Conservation (phyloP, 2,329 filamentous ascomycete species). For the Rugonectria rugulosa region DNA sequence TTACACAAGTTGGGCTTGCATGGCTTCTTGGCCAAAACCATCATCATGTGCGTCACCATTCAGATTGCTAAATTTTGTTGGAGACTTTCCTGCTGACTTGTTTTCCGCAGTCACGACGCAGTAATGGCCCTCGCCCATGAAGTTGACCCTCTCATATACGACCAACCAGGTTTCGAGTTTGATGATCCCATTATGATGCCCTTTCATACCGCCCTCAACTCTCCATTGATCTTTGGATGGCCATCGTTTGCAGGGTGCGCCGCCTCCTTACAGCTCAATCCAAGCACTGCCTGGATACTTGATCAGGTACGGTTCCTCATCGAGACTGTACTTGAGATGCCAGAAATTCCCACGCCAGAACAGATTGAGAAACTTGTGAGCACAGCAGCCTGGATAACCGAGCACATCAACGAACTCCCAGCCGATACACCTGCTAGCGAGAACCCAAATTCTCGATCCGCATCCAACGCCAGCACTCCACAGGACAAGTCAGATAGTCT, state of each 20-base stretch:
- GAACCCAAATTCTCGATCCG: constrained; percentile 22
- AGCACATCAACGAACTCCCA: constrained; percentile 47
- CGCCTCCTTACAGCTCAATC: constrained; percentile 53
- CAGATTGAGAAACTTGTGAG: constrained; percentile 49
- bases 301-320: constrained; percentile 60
- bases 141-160: constrained; percentile 51
- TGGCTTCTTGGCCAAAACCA: constrained; percentile 56
- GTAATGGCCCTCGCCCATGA: constrained; percentile 59
- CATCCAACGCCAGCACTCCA: constrained; percentile 22
- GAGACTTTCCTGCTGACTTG: constrained; percentile 24
- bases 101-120: constrained; percentile 51
- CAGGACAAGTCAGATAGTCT: constrained; percentile 14
- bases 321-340: constrained; percentile 51
- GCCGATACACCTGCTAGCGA: constrained; percentile 33
- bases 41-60: constrained; percentile 52
- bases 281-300: constrained; percentile 56
- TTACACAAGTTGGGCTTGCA: constrained; percentile 55
- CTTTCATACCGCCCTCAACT: constrained; percentile 55
- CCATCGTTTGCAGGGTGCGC: constrained; percentile 52
- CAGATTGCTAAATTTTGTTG: background rate
- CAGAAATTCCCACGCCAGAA: constrained; percentile 42
- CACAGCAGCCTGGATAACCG: constrained; percentile 50
- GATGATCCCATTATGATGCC: constrained; percentile 47
- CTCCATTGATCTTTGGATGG: constrained; percentile 54
- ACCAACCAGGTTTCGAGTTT: constrained; percentile 51